A percentile compares a stretch with the other conserved stretches of the same genome.
These are phyloP conservation scores for Xylaria sp. DNA, from an alignment of 2,329 filamentous ascomycete species.

Conservation along the genomic window DNA sequence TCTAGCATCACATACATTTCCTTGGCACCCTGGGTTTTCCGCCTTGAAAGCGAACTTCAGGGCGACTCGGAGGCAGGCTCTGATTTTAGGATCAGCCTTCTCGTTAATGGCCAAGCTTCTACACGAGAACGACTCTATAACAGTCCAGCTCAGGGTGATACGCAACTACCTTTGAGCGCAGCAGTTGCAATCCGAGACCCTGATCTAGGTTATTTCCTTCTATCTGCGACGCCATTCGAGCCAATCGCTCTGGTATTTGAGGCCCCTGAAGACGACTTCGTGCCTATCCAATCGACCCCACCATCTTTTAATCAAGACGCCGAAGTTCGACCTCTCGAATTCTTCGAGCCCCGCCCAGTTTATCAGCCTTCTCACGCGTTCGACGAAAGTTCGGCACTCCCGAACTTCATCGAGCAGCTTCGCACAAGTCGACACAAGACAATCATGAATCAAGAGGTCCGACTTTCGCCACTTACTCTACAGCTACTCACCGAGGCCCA, in stretches of 20 bases:
- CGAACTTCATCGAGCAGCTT: conserved; percentile 65
- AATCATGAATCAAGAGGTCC: conserved; percentile 73
- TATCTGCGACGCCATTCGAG: conserved; percentile 68
- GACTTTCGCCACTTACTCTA: conserved; percentile 76
- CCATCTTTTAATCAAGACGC: conserved; percentile 57
- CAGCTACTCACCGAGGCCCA: conserved; percentile 79
- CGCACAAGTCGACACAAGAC: conserved; percentile 70
- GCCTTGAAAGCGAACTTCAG: conserved; percentile 69
- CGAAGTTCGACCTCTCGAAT: conserved; percentile 61
- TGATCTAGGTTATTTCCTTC: conserved; percentile 71
- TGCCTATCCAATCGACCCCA: conserved; percentile 57
- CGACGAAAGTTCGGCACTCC: conserved; percentile 66
- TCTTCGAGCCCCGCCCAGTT: conserved; percentile 72
- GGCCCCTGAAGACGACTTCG: conserved; percentile 63
- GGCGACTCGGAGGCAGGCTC: conserved; percentile 67
- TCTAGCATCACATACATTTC: conserved; percentile 70
- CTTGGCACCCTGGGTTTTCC: conserved; percentile 71
- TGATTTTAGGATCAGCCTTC: conserved; percentile 70
- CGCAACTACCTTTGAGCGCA: conserved; percentile 63
- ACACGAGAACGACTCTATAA: conserved; percentile 68
- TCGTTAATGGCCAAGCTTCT: conserved; percentile 68
- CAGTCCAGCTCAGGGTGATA: conserved; percentile 59
- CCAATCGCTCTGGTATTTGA: conserved; percentile 71
- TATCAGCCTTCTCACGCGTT: conserved; percentile 73
- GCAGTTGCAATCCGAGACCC: conserved; percentile 67